These are phyloP conservation scores for Penicillium canariense DNA, from an alignment of 495 filamentous ascomycete species.

Conservation along the genomic window DNA sequence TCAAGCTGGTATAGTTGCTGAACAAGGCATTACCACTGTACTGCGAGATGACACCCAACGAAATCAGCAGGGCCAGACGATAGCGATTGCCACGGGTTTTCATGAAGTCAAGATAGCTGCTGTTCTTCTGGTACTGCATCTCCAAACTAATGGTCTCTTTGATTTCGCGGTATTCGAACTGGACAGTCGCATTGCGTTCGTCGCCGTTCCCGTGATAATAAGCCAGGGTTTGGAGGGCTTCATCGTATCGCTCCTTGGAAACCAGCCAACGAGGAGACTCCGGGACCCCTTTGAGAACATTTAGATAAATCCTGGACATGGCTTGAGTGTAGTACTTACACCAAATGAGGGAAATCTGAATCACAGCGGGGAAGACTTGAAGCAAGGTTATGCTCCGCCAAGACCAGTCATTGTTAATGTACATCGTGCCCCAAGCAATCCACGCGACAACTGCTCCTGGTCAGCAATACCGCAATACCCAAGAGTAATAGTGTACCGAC, in stretches of 20 bases:
- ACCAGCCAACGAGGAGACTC: constrained; percentile 47
- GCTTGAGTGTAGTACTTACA: constrained; percentile 13
- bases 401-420: constrained; percentile 41
- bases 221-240: constrained; percentile 33
- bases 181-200: constrained; percentile 17
- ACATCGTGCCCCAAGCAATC: constrained; percentile 22
- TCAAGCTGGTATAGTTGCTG: constrained; percentile 54
- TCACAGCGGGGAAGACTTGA: constrained; percentile 26
- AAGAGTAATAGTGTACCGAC: not conserved
- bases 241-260: constrained; percentile 32
- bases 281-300: constrained; percentile 27
- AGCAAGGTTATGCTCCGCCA: constrained; percentile 44
- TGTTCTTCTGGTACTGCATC: constrained; percentile 29
- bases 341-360: constrained; percentile 43
- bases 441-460: constrained; percentile 14
- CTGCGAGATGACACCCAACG: constrained; percentile 56
- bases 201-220: constrained; percentile 32
- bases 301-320: not conserved
- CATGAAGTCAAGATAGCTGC: constrained; percentile 55
- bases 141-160: constrained; percentile 26
- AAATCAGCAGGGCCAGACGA: constrained; percentile 53
- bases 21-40: constrained; percentile 66
- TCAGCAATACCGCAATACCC: not conserved
- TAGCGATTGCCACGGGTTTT: constrained; percentile 65
- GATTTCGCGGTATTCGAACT: constrained; percentile 30